These are phyloP conservation scores for Fusarium sp. DNA, from an alignment of 2,329 filamentous ascomycete species.

Conservation along the genomic window DNA sequence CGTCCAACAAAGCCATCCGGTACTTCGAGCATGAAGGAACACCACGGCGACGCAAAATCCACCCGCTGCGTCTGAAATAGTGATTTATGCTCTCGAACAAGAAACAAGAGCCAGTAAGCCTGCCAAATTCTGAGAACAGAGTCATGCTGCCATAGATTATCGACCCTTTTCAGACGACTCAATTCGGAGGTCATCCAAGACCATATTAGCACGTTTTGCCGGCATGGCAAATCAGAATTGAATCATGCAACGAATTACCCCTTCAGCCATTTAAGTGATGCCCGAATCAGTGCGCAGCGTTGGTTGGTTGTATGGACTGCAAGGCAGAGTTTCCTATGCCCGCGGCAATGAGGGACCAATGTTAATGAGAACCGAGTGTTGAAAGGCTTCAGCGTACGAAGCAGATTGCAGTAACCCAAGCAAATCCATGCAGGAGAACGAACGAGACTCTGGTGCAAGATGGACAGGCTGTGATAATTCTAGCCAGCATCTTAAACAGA, in stretches of 20 bases:
- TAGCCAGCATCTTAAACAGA: constrained; percentile 7
- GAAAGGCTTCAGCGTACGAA: background rate
- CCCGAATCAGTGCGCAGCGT: background rate
- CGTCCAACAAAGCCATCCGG: background rate
- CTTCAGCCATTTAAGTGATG: background rate
- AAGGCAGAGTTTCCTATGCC: background rate
- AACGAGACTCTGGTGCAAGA: background rate
- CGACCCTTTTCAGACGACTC: background rate
- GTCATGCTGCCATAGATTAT: constrained; percentile 8
- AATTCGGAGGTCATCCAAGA: background rate
- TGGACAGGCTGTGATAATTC: background rate
- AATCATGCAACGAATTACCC: background rate
- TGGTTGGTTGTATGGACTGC: constrained; percentile 1
- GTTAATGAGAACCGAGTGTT: background rate
- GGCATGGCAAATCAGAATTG: background rate
- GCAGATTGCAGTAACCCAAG: background rate
- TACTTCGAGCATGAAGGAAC: background rate
- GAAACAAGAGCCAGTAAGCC: background rate
- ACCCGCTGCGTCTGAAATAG: background rate
- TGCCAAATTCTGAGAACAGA: background rate
- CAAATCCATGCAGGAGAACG: background rate
- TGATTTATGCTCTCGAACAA: background rate
- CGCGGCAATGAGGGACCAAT: background rate
- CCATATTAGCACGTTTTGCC: background rate
- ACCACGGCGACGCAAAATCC: background rate